Conservation (phyloP, 2,329 filamentous ascomycete genomes). For the Lecanoromycetidae sp. region DNA sequence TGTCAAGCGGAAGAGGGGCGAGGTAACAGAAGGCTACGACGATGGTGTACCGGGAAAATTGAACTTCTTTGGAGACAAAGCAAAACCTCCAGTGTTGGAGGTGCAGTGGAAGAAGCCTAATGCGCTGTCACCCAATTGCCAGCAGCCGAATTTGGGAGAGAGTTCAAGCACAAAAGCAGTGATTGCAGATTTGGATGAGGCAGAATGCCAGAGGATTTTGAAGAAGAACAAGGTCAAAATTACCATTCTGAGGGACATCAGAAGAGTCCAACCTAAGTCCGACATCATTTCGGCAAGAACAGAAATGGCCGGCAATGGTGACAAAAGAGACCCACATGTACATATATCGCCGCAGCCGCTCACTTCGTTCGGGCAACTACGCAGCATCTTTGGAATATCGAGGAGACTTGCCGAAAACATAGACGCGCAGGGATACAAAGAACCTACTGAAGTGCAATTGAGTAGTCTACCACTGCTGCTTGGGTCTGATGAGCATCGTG, state of each 20-base stretch:
- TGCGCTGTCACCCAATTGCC: background rate
- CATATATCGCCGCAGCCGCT: slow-evolving; percentile 70
- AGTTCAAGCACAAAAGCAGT: background rate
- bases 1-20: slow-evolving; percentile 34
- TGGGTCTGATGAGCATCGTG: slow-evolving; percentile 24
- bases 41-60: background rate
- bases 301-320: slow-evolving; percentile 44
- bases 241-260: slow-evolving; percentile 50
- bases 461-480: slow-evolving; percentile 71
- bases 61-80: background rate
- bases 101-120: background rate
- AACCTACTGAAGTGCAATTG: slow-evolving; percentile 90
- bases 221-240: slow-evolving; percentile 76
- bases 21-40: slow-evolving; percentile 10
- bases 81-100: background rate
- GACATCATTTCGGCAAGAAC: slow-evolving; percentile 39
- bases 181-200: slow-evolving; percentile 41
- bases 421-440: slow-evolving; percentile 65
- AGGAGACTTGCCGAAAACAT: slow-evolving; percentile 66
- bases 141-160: background rate
- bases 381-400: slow-evolving; percentile 60
- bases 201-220: slow-evolving; percentile 61
- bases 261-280: slow-evolving; percentile 25
- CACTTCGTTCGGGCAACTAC: slow-evolving; percentile 61
- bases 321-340: slow-evolving; percentile 35